Evolutionary conservation across 257 asterid genomes (phyloP), one percentile per base, ranked within the genome.

Genomic region (Scutellaria galericulata): DNA sequence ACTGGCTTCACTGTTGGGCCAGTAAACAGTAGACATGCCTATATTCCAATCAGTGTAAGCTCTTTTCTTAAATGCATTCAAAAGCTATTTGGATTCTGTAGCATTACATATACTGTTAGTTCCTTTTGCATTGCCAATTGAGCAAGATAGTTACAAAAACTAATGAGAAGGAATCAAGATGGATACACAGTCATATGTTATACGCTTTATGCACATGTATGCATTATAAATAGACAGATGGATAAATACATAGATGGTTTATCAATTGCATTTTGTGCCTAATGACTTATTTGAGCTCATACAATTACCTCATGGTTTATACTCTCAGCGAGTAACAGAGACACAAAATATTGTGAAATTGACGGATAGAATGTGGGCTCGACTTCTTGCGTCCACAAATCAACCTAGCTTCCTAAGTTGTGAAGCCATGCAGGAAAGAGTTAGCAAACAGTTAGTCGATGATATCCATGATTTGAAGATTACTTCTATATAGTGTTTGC

Each of bases 1-100:
- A 91, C 97, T 41, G 98, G 98, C 71, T 93, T 93, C 90, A 89
- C 96, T 0, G 96, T 93, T 47, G 98, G 98, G 71, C 96, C 96
- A 24, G 96, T 93, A 63, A 93, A 93, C 80, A 82, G 90, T 77
- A 84, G 92, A 70, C 97, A 89, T 66, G 96, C 97, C 66, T 91
- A 91, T 79, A 91, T 93, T 76, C 98, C 98, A 41, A 87, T 93
- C 71, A 76, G 82, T 27, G 98, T 93, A 86, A 86, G 97, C 75
- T 78, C 68, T 64, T 75, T 46, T 53, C 52, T 53, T 13, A 53
- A 18, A 7, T 44, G 12, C 11, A 31, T 24, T 6, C 6, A 11
- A 12, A 44, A 50, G 61, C 22, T 14, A 59, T 52, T 59, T 40
- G 14, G 66, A 50, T 44, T 71, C 46, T 20, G 54, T 48, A n/a